Evolutionary conservation across 148 eudicot species (phyloP).

Genomic region (Vaccinium darrowii): DNA sequence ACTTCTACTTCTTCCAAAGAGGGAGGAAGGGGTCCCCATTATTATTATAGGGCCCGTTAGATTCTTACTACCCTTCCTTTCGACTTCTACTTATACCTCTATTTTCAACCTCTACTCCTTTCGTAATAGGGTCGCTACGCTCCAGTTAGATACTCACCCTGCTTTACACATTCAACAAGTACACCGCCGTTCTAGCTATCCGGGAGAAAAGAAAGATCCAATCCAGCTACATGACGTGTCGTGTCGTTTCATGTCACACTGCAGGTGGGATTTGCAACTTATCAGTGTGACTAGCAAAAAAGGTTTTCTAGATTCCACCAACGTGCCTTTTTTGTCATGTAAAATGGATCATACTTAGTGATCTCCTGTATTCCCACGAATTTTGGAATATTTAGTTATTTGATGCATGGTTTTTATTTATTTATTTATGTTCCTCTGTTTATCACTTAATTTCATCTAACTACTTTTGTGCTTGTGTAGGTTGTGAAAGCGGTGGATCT

Average conservation of each 20-base stretch:
- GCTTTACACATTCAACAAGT: too few relatives aligned
- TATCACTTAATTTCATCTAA: background rate
- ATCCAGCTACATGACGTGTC: background rate
- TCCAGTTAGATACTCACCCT: too few relatives aligned
- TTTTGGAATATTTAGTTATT: background rate
- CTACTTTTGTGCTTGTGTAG: constrained; percentile 37
- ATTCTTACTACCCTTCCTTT: too few relatives aligned
- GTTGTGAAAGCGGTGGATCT: constrained; percentile 68
- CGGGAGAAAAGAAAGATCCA: background rate
- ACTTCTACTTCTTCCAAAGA: too few relatives aligned
- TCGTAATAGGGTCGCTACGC: too few relatives aligned
- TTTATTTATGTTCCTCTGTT: background rate
- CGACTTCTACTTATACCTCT: too few relatives aligned
- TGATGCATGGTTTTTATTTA: background rate
- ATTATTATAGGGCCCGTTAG: too few relatives aligned
- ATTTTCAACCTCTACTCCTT: too few relatives aligned
- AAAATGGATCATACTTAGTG: background rate
- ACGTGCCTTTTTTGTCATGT: background rate
- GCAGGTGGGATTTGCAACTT: background rate
- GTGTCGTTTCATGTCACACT: background rate
- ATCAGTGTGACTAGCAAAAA: background rate
- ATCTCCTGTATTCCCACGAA: background rate
- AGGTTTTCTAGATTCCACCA: constrained; percentile 2
- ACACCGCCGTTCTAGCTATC: too few relatives aligned
- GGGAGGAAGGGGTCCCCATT: too few relatives aligned